Percentiles rank a stretch among this genome's conserved stretches.
These are phyloP conservation scores for Saccharum hybrid DNA, from an alignment of 202 grass and related monocot genomes.

Conservation along the genomic window DNA sequence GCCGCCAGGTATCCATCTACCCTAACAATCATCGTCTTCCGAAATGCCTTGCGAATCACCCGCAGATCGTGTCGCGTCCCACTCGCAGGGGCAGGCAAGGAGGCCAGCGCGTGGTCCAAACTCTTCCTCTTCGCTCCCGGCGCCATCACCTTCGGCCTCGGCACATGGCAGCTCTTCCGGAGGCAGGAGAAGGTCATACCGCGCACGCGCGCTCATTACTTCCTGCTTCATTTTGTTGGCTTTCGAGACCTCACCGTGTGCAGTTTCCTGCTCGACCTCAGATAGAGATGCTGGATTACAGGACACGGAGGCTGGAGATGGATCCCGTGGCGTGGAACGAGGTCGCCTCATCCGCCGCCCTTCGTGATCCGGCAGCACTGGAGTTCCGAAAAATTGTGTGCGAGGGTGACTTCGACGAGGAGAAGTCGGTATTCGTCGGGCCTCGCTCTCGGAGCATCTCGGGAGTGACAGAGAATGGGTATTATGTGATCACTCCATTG, in stretches of 20 bases:
- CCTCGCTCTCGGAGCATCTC: slow-evolving; percentile 95
- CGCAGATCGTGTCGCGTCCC: slow-evolving; percentile 30
- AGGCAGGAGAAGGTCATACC: slow-evolving; percentile 83
- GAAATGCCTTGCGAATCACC: slow-evolving; percentile 42
- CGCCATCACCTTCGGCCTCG: slow-evolving; percentile 93
- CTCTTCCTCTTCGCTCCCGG: slow-evolving; percentile 89
- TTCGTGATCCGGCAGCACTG: slow-evolving; percentile 43
- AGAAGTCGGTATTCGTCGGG: slow-evolving; percentile 72
- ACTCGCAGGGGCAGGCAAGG: slow-evolving; percentile 54
- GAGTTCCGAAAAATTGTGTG: slow-evolving; percentile 83
- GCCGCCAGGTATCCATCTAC: slow-evolving; percentile 52
- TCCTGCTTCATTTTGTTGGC: neutral
- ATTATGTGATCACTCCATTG: slow-evolving; percentile 89
- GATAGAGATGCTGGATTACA: slow-evolving; percentile 97
- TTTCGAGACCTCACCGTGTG: slow-evolving; percentile 20
- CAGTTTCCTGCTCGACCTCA: slow-evolving; percentile 40
- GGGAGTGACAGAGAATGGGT: slow-evolving; percentile 88
- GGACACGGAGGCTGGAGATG: slow-evolving; percentile 77
- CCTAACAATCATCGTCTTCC: slow-evolving; percentile 2
- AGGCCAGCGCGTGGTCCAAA: slow-evolving; percentile 71
- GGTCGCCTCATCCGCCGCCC: slow-evolving; percentile 40
- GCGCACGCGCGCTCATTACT: neutral
- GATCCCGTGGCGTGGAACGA: slow-evolving; percentile 74
- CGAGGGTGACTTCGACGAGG: slow-evolving; percentile 79
- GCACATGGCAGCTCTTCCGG: slow-evolving; percentile 94